A percentile compares a stretch with the other conserved stretches of the same genome.
These are phyloP conservation scores for Pyrus hybrid DNA, from an alignment of 331 rosid species.

Conservation along the genomic window DNA sequence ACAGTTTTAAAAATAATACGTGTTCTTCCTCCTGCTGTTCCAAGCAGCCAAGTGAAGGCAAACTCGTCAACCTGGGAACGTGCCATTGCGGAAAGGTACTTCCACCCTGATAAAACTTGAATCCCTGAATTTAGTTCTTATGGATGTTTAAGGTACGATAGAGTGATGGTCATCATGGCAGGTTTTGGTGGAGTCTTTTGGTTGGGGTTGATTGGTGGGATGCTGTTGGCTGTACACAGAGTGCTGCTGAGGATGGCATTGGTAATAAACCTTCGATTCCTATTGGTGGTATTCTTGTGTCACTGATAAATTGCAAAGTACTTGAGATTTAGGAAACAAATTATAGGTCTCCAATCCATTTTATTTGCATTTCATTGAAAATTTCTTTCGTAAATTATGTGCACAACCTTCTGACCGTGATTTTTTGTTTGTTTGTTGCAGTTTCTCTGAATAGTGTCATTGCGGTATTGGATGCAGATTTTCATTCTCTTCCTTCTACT, in stretches of 20 bases:
- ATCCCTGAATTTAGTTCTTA: constrained; percentile 6
- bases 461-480: constrained; percentile 94
- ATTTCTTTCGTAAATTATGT: neutral
- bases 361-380: neutral
- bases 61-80: constrained; percentile 79
- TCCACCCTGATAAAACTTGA: constrained; percentile 7
- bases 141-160: neutral
- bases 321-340: neutral
- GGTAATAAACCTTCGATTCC: constrained; percentile 47
- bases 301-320: neutral
- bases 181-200: constrained; percentile 99
- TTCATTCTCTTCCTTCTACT: constrained; percentile 90
- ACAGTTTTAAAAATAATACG: constrained; percentile 75
- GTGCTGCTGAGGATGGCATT: constrained; percentile 97
- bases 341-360: neutral
- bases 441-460: constrained; percentile 84
- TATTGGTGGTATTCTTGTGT: constrained; percentile 11
- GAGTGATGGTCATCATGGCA: constrained; percentile 21
- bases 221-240: constrained; percentile 94
- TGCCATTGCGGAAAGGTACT: constrained; percentile 92
- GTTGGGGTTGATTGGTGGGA: constrained; percentile 99
- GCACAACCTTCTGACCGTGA: constrained; percentile 9
- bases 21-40: constrained; percentile 90
- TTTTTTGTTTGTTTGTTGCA: constrained; percentile 31
- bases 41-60: constrained; percentile 54